Conservation (phyloP, 2,329 filamentous ascomycete genomes). For the Alternaria ventricosa region DNA sequence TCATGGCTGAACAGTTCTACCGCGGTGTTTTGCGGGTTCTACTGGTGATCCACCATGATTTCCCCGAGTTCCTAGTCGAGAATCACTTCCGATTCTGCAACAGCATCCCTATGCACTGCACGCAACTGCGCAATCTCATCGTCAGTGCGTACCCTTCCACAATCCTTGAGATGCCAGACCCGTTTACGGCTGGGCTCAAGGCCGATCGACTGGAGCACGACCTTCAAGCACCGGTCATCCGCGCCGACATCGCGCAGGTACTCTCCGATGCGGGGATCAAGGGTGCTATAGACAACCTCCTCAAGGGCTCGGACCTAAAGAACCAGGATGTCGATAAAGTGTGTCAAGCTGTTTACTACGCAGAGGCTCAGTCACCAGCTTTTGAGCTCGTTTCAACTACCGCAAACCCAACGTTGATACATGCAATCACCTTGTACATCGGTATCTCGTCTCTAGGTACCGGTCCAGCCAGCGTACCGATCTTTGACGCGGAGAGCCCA, state of each 20-base stretch:
- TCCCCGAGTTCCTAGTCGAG: slow-evolving; percentile 88
- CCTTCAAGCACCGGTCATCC: slow-evolving; percentile 69
- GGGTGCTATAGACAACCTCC: slow-evolving; percentile 58
- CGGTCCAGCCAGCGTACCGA: slow-evolving; percentile 64
- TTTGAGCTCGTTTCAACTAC: slow-evolving; percentile 71
- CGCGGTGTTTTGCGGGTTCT: slow-evolving; percentile 82
- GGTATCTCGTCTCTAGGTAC: slow-evolving; percentile 73
- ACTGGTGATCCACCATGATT: slow-evolving; percentile 89
- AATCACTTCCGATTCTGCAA: slow-evolving; percentile 84
- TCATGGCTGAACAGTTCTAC: slow-evolving; percentile 81
- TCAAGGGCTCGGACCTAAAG: slow-evolving; percentile 63
- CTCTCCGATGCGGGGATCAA: slow-evolving; percentile 60
- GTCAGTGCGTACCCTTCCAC: slow-evolving; percentile 78
- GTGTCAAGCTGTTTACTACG: slow-evolving; percentile 72
- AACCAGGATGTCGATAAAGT: slow-evolving; percentile 79
- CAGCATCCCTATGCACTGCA: slow-evolving; percentile 80
- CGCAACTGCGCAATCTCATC: slow-evolving; percentile 87
- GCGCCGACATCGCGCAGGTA: slow-evolving; percentile 66
- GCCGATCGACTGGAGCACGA: slow-evolving; percentile 79
- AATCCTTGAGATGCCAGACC: slow-evolving; percentile 75
- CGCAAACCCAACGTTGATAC: slow-evolving; percentile 74
- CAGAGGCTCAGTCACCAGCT: slow-evolving; percentile 64
- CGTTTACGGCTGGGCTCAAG: slow-evolving; percentile 74
- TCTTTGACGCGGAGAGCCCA: slow-evolving; percentile 69
- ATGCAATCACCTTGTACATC: slow-evolving; percentile 83